Percentiles rank a stretch among this genome's conserved stretches.
Conservation (phyloP, 345 rosid species). For the Populus davidiana region DNA sequence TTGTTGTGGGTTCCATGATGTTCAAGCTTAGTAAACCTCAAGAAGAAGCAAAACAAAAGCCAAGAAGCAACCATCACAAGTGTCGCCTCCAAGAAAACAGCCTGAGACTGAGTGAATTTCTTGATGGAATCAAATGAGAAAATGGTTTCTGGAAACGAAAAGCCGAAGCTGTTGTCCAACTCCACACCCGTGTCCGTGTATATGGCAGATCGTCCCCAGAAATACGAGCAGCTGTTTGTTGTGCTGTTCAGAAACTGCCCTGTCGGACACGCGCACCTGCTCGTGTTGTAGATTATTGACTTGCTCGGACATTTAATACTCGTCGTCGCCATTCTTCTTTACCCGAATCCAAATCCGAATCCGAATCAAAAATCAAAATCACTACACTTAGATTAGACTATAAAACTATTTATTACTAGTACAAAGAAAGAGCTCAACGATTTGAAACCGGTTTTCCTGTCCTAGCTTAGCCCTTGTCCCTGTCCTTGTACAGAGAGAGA, state of each 20-base stretch:
- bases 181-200: constrained; percentile 48
- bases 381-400: too few species aligned
- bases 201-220: constrained; percentile 40
- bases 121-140: constrained; percentile 70
- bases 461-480: not conserved
- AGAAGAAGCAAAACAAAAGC: constrained; percentile 60
- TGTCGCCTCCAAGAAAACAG: constrained; percentile 89
- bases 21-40: constrained; percentile 72
- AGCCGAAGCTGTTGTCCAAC: constrained; percentile 14
- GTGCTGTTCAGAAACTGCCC: constrained; percentile 56
- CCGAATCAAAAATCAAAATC: too few species aligned
- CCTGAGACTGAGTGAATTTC: constrained; percentile 87
- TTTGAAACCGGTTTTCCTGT: too few species aligned
- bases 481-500: not conserved
- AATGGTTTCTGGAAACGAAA: constrained; percentile 56
- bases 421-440: too few species aligned
- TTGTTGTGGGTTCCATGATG: constrained; percentile 40
- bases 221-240: constrained; percentile 47
- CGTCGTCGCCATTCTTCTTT: too few species aligned
- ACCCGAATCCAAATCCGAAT: too few species aligned
- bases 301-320: constrained; percentile 45
- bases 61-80: constrained; percentile 62
- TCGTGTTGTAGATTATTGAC: constrained; percentile 59
- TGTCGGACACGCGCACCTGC: constrained; percentile 70
- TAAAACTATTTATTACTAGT: too few species aligned